These are phyloP conservation scores for Leccinum pellstonianum DNA, from an alignment of 768 basidiomycete species.

Conservation along the genomic window DNA sequence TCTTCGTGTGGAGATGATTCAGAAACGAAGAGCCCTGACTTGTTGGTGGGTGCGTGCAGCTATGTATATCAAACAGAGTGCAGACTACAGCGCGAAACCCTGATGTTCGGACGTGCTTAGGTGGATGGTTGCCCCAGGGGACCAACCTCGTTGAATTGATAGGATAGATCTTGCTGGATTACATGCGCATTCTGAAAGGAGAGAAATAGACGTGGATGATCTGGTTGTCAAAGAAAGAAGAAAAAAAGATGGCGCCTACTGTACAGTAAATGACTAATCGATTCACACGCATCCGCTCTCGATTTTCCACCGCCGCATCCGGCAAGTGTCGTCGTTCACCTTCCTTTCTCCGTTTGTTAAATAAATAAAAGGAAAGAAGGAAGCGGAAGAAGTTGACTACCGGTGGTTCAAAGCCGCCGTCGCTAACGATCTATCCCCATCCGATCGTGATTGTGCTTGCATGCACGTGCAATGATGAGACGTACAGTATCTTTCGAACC, in stretches of 20 bases:
- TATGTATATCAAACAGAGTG: neutral
- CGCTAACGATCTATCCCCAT: neutral
- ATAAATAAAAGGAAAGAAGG: neutral
- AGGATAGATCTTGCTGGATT: neutral
- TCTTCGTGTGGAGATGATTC: constrained; percentile 22
- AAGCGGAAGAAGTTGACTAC: neutral
- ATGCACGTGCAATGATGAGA: neutral
- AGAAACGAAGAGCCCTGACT: too few species aligned
- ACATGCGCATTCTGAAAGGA: neutral
- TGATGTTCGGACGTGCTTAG: neutral
- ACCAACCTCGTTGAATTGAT: neutral
- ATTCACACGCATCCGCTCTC: constrained; percentile 17
- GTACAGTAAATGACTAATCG: constrained; percentile 24
- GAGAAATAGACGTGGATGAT: neutral
- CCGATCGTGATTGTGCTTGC: neutral
- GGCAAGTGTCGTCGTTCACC: constrained; percentile 26
- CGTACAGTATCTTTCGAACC: neutral
- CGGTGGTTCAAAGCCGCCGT: neutral
- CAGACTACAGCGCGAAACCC: neutral
- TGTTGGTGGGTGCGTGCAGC: constrained; percentile 33
- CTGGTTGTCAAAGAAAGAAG: neutral
- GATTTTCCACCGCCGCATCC: constrained; percentile 1
- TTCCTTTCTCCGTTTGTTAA: neutral
- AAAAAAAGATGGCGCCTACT: neutral
- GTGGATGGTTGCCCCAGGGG: neutral